Base-by-base conservation (phyloP, 2,329 filamentous ascomycete genomes). In the Triangularia setosa region DNA sequence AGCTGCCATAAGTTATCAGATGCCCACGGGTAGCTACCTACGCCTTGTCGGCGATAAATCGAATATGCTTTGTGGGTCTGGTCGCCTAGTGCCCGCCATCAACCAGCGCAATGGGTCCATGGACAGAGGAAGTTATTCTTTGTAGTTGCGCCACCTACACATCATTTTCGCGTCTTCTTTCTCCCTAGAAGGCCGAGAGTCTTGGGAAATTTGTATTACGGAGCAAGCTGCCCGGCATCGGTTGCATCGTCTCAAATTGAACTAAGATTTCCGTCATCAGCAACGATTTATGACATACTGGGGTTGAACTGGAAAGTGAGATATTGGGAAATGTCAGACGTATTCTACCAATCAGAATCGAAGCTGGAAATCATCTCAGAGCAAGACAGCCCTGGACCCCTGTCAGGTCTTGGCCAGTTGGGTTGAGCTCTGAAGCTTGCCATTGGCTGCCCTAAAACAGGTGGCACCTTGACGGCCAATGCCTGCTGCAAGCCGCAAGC, bases 401-500 rank as follows among this genome's bases (percentile, higher is more conserved):
- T 48, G 40, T 4, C 54, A 58, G 58, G 55, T 59, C 66, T 68
- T 61, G 57, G 64, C 58, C 62, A 60, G 59, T 57, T 58, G 60
- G 61, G 55, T 27, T 25, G 24, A 40, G 53, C 48, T 57, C 52
- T 64, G 54, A 44, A 63, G 62, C 55, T 61, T 55, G 48, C 52
- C 64, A 69, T 68, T 69, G 65, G 66, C 63, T 63, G 52, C 27
- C 18, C 21, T n/a, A 60, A 16, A 25, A 9, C 6, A 16, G 35
- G 23, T 55, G 44, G 52, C 59, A 67, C 67, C 67, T 63, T 67
- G 59, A 63, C 53, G 67, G 54, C 40, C 59, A 30, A 40, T 28
- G 12, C 54, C 30, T 59, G 53, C 11, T 62, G 62, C 58, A 67
- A 67, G 63, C 60, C 44, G 58, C 64, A 65, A 67, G 53, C 65